Evolutionary conservation across 1,284 basidiomycete species (phyloP).

Genomic region (Agaricales sp.): DNA sequence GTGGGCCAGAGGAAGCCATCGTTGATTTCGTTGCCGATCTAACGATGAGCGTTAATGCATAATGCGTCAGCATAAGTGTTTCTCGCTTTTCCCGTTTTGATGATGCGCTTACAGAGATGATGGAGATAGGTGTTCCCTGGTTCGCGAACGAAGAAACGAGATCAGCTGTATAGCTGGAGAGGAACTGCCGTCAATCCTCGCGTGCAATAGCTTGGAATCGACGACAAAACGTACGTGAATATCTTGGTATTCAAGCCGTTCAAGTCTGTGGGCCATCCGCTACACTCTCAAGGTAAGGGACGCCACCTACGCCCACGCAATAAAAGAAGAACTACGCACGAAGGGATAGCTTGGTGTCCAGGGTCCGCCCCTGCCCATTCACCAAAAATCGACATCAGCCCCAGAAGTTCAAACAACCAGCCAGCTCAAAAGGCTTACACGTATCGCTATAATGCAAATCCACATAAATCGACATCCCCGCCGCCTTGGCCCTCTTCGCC

Average conservation of each 20-base stretch:
- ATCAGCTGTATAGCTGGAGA: conserved; percentile 37
- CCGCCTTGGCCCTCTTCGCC: conserved; percentile 44
- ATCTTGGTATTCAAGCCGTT: conserved; percentile 42
- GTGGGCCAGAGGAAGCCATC: conserved; percentile 53
- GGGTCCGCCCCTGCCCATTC: conserved; percentile 45
- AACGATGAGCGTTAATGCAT: not conserved
- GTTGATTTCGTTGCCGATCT: conserved; percentile 58
- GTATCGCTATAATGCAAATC: conserved; percentile 59
- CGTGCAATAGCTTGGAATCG: not conserved
- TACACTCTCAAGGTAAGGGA: not conserved
- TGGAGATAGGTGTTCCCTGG: conserved; percentile 45
- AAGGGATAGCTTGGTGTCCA: conserved; percentile 47
- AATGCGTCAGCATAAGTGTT: not conserved
- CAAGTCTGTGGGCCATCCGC: conserved; percentile 39
- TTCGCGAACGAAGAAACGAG: conserved; percentile 38
- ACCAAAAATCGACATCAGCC: conserved; percentile 1
- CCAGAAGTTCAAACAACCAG: not conserved
- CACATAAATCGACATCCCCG: conserved; percentile 46
- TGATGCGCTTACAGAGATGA: conserved; percentile 29
- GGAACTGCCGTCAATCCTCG: not conserved
- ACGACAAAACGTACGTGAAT: conserved; percentile 28
- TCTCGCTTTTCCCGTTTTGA: no score
- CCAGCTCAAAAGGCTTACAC: conserved; percentile 24
- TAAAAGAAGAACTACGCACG: conserved; percentile 14
- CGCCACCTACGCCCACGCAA: not conserved